A percentile compares a stretch with the other conserved stretches of the same genome.
phyloP scores from a whole-genome alignment of 106 monocot species.

The Allium sativum region DNA sequence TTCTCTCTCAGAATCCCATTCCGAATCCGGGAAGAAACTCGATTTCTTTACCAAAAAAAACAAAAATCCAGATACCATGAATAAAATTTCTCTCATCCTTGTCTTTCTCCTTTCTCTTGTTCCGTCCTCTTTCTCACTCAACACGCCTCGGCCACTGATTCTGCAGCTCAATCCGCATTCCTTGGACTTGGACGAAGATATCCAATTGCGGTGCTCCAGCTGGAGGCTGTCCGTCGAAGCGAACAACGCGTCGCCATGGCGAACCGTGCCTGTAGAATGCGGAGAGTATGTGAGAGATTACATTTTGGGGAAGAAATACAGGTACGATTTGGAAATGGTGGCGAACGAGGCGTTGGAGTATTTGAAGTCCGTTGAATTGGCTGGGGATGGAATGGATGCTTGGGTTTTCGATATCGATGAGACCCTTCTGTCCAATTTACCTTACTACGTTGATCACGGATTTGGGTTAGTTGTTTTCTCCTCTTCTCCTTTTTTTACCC shows the following conservation, averaged over 20 bases:
- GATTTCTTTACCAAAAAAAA: neutral
- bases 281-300: slow-evolving; percentile 43
- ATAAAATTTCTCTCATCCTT: slow-evolving; percentile 2
- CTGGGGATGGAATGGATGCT: slow-evolving; percentile 58
- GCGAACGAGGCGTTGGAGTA: slow-evolving; percentile 36
- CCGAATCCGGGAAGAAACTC: neutral
- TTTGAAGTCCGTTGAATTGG: slow-evolving; percentile 23
- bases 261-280: slow-evolving; percentile 44
- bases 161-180: slow-evolving; percentile 1
- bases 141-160: slow-evolving; percentile 15
- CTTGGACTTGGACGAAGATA: neutral
- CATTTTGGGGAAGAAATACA: slow-evolving; percentile 43
- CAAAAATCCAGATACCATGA: neutral
- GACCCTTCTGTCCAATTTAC: slow-evolving; percentile 77
- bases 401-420: slow-evolving; percentile 95
- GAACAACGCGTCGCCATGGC: slow-evolving; percentile 62
- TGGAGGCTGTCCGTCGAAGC: slow-evolving; percentile 71
- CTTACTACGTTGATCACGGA: slow-evolving; percentile 57
- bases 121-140: neutral
- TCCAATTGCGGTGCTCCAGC: slow-evolving; percentile 41
- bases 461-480: slow-evolving; percentile 29
- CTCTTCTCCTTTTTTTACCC: neutral
- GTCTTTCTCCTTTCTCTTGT: neutral
- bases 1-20: too few species aligned
- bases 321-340: slow-evolving; percentile 45